Evolutionary conservation across 805 yeast genomes (phyloP), one percentile per base, ranked within the genome.

Genomic region (Candida ulmi): DNA sequence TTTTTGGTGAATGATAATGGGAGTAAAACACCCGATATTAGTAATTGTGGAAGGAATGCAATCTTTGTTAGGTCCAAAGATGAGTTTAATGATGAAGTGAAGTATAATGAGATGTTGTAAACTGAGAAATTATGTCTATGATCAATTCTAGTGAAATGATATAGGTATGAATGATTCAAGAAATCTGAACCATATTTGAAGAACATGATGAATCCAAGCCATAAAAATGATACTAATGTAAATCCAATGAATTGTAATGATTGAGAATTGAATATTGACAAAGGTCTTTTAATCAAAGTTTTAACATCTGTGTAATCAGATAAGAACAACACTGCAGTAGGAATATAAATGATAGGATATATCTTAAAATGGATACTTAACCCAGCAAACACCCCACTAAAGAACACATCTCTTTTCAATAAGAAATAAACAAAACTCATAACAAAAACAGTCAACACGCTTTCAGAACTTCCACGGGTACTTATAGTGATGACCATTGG

Each of bases 401-500:
- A 37, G 5, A 54, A 37, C 3, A 49, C 45, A n/a, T 61, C 40
- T 4, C 68, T 66, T 2, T 65, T 60, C 18, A 69, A 42, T n/a
- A 80, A 53, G 30, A 56, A 63, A 50, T 75, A 78, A 1, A 85
- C 52, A 31, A 80, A 63, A 8, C 71, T 55, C 71, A 88, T 74
- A 3, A 88, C 73, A 48, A 91, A 65, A 25, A 86, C 88, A 2
- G 95, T 87, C 34, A 93, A 61, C 1, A 93, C 70, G 45, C 96
- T 88, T 55, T 93, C 99, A 0, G 96, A 83, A 21, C 93, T 85
- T 1, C 99, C 99, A 34, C 99, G 69, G 0, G 97, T 88, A 47
- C 91, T 80, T 36, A 93, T 93, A 1, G 95, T 88, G 25, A 83
- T 77, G 1, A 90, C 98, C 93, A 93, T 85, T 13, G 99, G 98